Evolutionary conservation across 2,329 filamentous ascomycete genomes (phyloP).

Genomic region (Grosmannia huntii): DNA sequence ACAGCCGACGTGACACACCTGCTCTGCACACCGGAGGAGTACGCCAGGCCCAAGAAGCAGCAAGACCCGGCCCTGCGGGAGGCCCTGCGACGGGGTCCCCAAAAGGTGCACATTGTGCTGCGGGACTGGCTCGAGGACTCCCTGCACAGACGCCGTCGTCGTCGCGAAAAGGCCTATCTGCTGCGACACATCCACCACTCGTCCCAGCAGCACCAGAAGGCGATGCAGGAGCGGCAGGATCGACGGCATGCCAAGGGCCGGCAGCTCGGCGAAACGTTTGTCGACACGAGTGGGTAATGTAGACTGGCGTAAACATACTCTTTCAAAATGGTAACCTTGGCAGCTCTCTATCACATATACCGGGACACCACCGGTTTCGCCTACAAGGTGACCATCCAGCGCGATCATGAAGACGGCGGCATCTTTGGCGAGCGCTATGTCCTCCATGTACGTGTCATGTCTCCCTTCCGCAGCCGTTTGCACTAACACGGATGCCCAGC

Average conservation of each 20-base stretch:
- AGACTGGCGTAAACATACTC: too few relatives aligned
- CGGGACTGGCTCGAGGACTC: conserved; percentile 42
- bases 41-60: conserved; percentile 16
- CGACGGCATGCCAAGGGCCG: conserved; percentile 19
- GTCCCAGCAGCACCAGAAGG: not conserved
- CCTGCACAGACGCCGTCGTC: conserved; percentile 15
- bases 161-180: conserved; percentile 26
- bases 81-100: not conserved
- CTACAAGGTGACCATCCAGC: conserved; percentile 50
- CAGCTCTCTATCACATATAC: conserved; percentile 53
- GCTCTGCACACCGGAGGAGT: conserved; percentile 51
- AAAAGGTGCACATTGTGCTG: conserved; percentile 25
- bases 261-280: conserved; percentile 25
- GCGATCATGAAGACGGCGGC: conserved; percentile 29
- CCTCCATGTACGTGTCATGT: conserved; percentile 38
- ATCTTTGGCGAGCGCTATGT: conserved; percentile 45
- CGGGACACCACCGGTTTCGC: conserved; percentile 47
- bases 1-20: conserved; percentile 56
- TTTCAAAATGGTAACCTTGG: not conserved
- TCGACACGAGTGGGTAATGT: conserved; percentile 33
- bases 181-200: conserved; percentile 19
- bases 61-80: not conserved
- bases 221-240: conserved; percentile 21
- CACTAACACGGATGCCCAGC: conserved; percentile 25
- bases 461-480: not conserved